A percentile compares a stretch with the other conserved stretches of the same genome.
Evolutionary conservation across 345 rosid genomes (phyloP).

Genomic region (Eucalyptus dawsonii): DNA sequence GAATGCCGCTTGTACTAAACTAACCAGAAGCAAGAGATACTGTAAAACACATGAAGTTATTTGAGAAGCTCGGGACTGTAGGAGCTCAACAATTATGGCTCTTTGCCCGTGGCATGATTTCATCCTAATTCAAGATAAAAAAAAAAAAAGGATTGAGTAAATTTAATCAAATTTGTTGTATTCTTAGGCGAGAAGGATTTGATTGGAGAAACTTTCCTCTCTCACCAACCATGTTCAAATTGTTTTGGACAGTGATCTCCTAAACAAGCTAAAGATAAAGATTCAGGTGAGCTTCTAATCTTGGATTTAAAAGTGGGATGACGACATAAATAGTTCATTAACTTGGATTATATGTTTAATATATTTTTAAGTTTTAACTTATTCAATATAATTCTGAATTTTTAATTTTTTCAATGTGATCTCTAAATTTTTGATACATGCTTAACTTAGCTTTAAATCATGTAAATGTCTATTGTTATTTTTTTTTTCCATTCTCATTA

Average conservation of each 20-base stretch:
- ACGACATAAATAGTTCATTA: rapidly evolving
- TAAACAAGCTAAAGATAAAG: rapidly evolving
- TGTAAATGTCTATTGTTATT: not conserved
- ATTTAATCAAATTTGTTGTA: rapidly evolving
- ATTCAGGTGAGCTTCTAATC: not conserved
- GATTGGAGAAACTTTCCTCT: not conserved
- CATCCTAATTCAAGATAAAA: not conserved
- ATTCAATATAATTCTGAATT: rapidly evolving
- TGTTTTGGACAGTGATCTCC: not conserved
- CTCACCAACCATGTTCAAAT: not conserved
- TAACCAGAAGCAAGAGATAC: not conserved
- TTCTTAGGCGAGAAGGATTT: not conserved
- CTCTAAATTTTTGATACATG: rapidly evolving
- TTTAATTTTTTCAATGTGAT: rapidly evolving
- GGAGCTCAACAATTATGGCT: rapidly evolving
- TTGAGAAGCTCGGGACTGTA: not conserved
- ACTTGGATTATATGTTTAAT: rapidly evolving
- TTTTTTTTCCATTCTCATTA: no score
- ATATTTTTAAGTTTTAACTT: no score
- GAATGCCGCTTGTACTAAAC: rapidly evolving
- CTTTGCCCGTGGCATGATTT: not conserved
- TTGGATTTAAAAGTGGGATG: no score
- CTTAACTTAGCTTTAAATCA: rapidly evolving
- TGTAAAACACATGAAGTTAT: rapidly evolving
- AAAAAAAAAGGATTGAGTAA: not conserved